Evolutionary conservation across 306 rosid species (phyloP).

Genomic region (Astragalus membranaceus): DNA sequence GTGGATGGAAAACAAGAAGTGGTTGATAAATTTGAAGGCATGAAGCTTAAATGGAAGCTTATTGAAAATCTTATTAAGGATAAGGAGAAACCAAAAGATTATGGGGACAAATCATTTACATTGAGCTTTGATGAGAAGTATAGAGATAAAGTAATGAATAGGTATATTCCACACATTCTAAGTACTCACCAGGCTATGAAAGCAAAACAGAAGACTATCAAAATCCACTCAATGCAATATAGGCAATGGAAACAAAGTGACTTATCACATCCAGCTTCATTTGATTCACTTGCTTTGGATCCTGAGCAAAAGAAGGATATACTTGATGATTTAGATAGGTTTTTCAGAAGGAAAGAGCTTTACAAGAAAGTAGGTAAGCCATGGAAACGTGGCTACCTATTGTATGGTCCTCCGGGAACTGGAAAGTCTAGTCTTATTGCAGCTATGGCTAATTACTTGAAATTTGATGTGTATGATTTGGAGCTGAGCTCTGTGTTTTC

Average conservation of each 20-base stretch:
- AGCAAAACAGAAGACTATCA: constrained; percentile 5
- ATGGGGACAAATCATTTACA: neutral
- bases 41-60: constrained; percentile 23
- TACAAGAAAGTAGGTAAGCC: constrained; percentile 39
- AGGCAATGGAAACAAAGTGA: constrained; percentile 3
- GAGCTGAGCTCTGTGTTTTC: constrained; percentile 24
- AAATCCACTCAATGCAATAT: neutral
- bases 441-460: constrained; percentile 31
- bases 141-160: constrained; percentile 6
- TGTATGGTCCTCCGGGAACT: constrained; percentile 42
- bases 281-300: constrained; percentile 27
- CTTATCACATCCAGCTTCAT: constrained; percentile 30
- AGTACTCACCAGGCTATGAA: neutral
- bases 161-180: constrained; percentile 18
- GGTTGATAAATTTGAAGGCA: constrained; percentile 21
- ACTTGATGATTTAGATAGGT: constrained; percentile 27
- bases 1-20: constrained; percentile 22
- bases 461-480: constrained; percentile 40
- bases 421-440: constrained; percentile 42
- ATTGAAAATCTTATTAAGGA: neutral
- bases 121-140: constrained; percentile 22
- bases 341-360: constrained; percentile 31
- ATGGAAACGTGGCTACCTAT: constrained; percentile 39
- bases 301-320: constrained; percentile 22
- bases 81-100: neutral